phyloP scores from a whole-genome alignment of 345 rosid species.

The Ailanthus altissimus region DNA sequence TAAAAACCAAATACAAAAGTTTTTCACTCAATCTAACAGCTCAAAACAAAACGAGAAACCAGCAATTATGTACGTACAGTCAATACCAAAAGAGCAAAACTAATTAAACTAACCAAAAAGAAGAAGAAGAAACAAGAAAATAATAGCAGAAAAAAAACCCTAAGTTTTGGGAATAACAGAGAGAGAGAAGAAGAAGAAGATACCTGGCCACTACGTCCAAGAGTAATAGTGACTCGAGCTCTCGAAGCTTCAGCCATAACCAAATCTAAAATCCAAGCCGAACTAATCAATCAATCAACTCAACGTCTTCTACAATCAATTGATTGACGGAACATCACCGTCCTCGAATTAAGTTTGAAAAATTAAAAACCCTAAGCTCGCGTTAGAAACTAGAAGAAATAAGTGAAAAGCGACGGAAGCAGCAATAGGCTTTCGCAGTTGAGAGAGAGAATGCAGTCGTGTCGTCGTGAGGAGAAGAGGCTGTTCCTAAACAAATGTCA shows the following conservation, averaged over 20 bases:
- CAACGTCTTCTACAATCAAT: constrained; percentile 13
- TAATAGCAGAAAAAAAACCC: neutral
- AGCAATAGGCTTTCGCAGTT: neutral
- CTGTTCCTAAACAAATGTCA: neutral
- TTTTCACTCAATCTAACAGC: neutral
- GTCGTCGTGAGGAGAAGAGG: neutral
- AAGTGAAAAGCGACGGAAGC: neutral
- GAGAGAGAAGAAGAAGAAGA: neutral
- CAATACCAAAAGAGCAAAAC: neutral
- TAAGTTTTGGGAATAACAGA: neutral
- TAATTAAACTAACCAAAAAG: neutral
- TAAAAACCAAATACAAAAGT: neutral
- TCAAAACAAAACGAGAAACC: neutral
- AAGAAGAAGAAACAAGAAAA: neutral
- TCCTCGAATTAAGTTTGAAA: constrained; percentile 15
- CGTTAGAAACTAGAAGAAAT: too few relatives aligned
- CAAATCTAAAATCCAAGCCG: constrained; percentile 38
- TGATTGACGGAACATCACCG: constrained; percentile 14
- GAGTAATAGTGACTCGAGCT: constrained; percentile 77
- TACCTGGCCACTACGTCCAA: constrained; percentile 88
- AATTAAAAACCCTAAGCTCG: constrained; percentile 23
- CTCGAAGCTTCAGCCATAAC: constrained; percentile 74
- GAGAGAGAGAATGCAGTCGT: neutral
- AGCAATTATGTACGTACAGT: neutral
- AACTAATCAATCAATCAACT: constrained; percentile 20